phyloP scores from a whole-genome alignment of 2,329 filamentous ascomycete species.

The Diplocarpon mali region DNA sequence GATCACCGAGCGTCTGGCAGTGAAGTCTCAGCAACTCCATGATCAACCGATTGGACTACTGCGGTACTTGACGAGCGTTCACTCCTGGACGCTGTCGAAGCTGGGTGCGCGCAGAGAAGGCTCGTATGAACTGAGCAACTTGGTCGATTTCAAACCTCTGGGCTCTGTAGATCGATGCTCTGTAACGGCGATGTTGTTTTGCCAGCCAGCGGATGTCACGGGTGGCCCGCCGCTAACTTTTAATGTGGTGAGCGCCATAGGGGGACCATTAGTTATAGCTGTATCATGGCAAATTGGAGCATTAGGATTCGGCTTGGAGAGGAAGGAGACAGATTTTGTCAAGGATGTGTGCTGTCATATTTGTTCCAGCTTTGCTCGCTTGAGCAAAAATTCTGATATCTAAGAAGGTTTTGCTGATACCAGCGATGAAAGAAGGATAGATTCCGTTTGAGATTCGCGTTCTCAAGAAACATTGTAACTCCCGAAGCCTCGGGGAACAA shows the following conservation, averaged over 20 bases:
- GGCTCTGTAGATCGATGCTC: neutral
- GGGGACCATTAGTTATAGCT: neutral
- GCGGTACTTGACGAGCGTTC: neutral
- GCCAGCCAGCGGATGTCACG: neutral
- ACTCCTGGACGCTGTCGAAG: neutral
- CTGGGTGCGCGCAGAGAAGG: neutral
- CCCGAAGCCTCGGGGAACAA: too few relatives aligned
- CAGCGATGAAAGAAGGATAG: too few relatives aligned
- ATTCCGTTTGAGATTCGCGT: too few relatives aligned
- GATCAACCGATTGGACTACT: slow-evolving; percentile 1
- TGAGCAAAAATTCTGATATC: neutral
- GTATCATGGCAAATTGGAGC: neutral
- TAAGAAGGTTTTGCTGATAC: neutral
- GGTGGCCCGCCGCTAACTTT: neutral
- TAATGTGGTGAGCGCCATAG: neutral
- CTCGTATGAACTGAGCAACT: neutral
- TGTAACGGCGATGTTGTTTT: neutral
- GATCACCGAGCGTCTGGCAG: neutral
- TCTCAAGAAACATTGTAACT: too few relatives aligned
- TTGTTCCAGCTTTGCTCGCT: neutral
- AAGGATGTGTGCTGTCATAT: neutral
- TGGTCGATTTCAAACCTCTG: neutral
- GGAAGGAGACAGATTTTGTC: neutral
- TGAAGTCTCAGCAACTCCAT: neutral
- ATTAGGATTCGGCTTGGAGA: neutral